Conservation (phyloP, 2,329 filamentous ascomycete genomes). For the Geosmithia putterillii region DNA sequence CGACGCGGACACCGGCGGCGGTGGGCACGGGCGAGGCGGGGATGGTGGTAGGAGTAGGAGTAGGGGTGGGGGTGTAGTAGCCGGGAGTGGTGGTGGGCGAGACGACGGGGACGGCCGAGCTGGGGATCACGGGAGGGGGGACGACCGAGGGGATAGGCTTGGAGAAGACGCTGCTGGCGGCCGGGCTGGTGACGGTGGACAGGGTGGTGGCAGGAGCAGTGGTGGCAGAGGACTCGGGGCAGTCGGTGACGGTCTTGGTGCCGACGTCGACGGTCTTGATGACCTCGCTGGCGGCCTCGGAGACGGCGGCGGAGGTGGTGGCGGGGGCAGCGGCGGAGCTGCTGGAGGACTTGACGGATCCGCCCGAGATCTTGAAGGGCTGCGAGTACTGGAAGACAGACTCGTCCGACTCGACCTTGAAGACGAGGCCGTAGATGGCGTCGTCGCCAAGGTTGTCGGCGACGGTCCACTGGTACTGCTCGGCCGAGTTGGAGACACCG, state of each 20-base stretch:
- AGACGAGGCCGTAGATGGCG: conserved; percentile 44
- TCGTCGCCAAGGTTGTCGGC: conserved; percentile 27
- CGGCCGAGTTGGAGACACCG: conserved; percentile 30
- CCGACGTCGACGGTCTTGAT: conserved; percentile 12
- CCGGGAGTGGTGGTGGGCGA: not conserved
- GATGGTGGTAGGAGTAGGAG: conserved; percentile 6
- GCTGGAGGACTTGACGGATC: not conserved
- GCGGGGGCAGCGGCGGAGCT: not conserved
- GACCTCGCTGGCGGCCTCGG: conserved; percentile 3
- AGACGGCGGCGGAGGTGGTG: conserved; percentile 2
- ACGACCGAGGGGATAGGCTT: conserved; percentile 6
- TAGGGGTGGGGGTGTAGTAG: not conserved
- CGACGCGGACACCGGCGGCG: conserved; percentile 17
- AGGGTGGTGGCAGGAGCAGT: conserved; percentile 10
- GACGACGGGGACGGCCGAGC: conserved; percentile 10
- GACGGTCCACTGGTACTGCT: conserved; percentile 38
- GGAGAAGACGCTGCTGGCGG: conserved; percentile 1
- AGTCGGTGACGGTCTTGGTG: conserved; percentile 15
- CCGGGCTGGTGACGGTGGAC: conserved; percentile 7
- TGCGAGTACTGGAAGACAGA: conserved; percentile 48
- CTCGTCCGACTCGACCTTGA: conserved; percentile 34
- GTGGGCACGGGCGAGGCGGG: conserved; percentile 9
- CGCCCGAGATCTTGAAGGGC: conserved; percentile 46
- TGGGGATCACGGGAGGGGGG: conserved; percentile 15
- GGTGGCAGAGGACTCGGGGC: conserved; percentile 6